These are phyloP conservation scores for Dryadomyces quercus-mongolicae DNA, from an alignment of 2,329 filamentous ascomycete species.

Conservation along the genomic window DNA sequence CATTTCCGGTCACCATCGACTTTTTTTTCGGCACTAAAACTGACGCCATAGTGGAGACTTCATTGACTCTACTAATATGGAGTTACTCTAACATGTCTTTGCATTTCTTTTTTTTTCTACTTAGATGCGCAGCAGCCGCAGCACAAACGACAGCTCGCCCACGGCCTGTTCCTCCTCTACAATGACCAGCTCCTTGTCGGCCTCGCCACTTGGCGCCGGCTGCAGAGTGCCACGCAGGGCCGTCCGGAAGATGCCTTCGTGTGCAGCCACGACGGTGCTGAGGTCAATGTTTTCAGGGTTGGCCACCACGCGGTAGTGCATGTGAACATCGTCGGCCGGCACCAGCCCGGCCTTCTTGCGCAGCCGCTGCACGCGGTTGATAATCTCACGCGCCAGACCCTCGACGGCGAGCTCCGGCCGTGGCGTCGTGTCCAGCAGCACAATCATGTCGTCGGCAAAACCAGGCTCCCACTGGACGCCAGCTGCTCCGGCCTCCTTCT, in stretches of 20 bases:
- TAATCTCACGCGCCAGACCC: slow-evolving; percentile 80
- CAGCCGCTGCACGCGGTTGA: slow-evolving; percentile 83
- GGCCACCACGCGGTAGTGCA: slow-evolving; percentile 75
- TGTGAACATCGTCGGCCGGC: slow-evolving; percentile 86
- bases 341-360: slow-evolving; percentile 88
- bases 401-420: slow-evolving; percentile 82
- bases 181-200: slow-evolving; percentile 48
- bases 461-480: slow-evolving; percentile 12
- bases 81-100: no score
- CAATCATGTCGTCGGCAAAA: slow-evolving; percentile 56
- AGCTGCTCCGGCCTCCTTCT: slow-evolving; percentile 43
- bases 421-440: slow-evolving; percentile 64
- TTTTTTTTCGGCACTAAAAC: slow-evolving; percentile 7
- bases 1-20: not conserved
- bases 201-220: slow-evolving; percentile 42
- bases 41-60: slow-evolving; percentile 9
- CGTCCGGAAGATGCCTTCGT: slow-evolving; percentile 60
- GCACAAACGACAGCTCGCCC: slow-evolving; percentile 12
- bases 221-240: slow-evolving; percentile 66
- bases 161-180: slow-evolving; percentile 60
- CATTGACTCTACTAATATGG: no score
- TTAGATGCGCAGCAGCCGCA: slow-evolving; percentile 10
- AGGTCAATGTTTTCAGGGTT: slow-evolving; percentile 71
- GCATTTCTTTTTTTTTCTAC: not conserved
- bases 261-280: slow-evolving; percentile 54